A percentile compares a stretch with the other conserved stretches of the same genome.
Evolutionary conservation across 108 stramenopile species (phyloP).

Genomic region (Nannochloropsis oceanica): DNA sequence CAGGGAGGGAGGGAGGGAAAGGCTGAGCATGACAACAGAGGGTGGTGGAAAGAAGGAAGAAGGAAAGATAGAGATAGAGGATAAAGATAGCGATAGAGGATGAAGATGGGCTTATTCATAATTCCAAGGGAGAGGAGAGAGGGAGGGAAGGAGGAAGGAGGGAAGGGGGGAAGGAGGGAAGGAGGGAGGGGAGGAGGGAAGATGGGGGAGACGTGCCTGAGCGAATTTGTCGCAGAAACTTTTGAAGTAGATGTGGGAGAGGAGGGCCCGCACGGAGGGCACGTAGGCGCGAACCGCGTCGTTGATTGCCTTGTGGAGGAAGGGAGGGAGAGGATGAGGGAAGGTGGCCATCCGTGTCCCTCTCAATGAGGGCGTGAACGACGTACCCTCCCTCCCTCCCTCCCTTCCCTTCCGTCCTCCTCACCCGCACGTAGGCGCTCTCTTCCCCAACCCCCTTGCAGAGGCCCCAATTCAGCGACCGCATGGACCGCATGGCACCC

Average conservation of each 20-base stretch:
- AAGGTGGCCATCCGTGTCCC: too few species aligned
- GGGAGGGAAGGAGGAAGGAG: too few species aligned
- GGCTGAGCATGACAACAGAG: too few species aligned
- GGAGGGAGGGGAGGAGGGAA: too few species aligned
- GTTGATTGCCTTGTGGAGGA: constrained; percentile 38
- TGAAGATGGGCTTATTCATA: too few species aligned
- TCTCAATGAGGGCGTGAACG: too few species aligned
- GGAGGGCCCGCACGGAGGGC: constrained; percentile 44
- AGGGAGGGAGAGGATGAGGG: background rate
- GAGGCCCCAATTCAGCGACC: constrained; percentile 57
- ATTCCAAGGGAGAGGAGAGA: background rate
- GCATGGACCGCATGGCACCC: constrained; percentile 53
- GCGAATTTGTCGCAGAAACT: constrained; percentile 93
- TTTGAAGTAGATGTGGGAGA: constrained; percentile 64
- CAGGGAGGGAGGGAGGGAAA: too few species aligned
- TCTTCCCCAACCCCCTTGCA: constrained; percentile 82
- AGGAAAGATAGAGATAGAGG: background rate
- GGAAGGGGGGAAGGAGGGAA: too few species aligned
- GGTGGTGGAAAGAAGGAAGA: background rate
- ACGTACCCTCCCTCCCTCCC: too few species aligned
- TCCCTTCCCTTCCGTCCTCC: background rate
- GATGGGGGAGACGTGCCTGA: background rate
- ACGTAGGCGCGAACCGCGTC: constrained; percentile 59
- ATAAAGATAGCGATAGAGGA: too few species aligned
- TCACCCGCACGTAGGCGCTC: constrained; percentile 60